Evolutionary conservation across 169 alveolate genomes (phyloP), one percentile per base, ranked within the genome.

Genomic region (Eimeria praecox): DNA sequence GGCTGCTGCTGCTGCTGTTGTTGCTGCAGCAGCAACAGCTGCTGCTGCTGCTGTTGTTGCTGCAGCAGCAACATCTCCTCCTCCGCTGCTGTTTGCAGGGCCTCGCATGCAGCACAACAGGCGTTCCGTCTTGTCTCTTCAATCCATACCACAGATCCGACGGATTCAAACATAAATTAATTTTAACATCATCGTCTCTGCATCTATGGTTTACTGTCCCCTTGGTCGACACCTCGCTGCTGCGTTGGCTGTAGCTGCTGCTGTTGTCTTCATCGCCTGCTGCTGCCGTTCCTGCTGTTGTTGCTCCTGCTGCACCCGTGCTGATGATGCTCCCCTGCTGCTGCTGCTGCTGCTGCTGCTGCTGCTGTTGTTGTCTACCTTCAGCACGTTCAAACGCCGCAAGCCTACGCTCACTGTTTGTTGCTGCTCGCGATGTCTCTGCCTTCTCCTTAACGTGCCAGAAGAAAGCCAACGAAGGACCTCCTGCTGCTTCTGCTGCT

Each of bases 211-310:
- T 69, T 35, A 89, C 94, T 6, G 94, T 89, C 69, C 94, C 94
- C 73, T 89, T 89, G n/a, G 94, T 89, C 49, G 86, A 62, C n/a
- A 35, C 94, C 27, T 89, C 94, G 87, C 94, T 89, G 94, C 94
- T 89, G n/a, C 71, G 62, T 73, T 64, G 71, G 52, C 94, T 89
- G n/a, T 75, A 40, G 87, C 86, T 89, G 78, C 66, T 59, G 64
- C 83, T 20, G 35, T 59, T 5, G 22, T 62, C 18, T 82, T 42
- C 90, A 38, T 59, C 90, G 44, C 22, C 69, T 18, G 40, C 62
- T 27, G 16, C 92, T 33, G 52, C 46, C 3, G 52, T 44, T 49
- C 44, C 83, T 3, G 35, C 80, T 9, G 22, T 66, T 18, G 62
- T 30, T 6, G 71, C 85, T 5, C 44, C 59, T 10, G 69, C 90